These are phyloP conservation scores for Dactylorhiza incarnata DNA, from an alignment of 106 monocot species.

Conservation along the genomic window DNA sequence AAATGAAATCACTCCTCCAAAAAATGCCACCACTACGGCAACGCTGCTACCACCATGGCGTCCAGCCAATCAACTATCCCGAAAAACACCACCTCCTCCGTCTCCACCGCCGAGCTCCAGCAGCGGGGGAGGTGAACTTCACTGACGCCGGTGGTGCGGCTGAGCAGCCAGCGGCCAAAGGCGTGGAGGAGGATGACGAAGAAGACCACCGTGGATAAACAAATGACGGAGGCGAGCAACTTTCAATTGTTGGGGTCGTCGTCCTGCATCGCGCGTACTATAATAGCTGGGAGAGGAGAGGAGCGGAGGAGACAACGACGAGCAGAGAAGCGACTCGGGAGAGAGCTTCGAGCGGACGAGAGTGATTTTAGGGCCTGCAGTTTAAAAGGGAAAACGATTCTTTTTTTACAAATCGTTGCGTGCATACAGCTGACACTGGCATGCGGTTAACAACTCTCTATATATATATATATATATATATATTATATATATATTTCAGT, in stretches of 20 bases:
- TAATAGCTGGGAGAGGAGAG: neutral
- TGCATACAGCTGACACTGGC: too few relatives aligned
- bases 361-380: too few relatives aligned
- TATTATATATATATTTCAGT: too few relatives aligned
- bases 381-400: too few relatives aligned
- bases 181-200: constrained; percentile 23
- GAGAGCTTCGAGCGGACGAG: too few relatives aligned
- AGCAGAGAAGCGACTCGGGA: neutral
- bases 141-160: neutral
- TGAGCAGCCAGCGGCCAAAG: constrained; percentile 17
- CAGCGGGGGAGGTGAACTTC: neutral
- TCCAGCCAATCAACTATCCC: neutral
- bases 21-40: too few relatives aligned
- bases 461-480: too few relatives aligned
- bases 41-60: neutral
- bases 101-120: neutral
- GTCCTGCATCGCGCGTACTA: neutral
- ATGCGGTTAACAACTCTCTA: too few relatives aligned
- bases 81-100: too few relatives aligned
- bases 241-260: constrained; percentile 9
- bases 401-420: too few relatives aligned
- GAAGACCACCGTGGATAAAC: constrained; percentile 13
- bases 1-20: too few relatives aligned
- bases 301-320: neutral
- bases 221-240: constrained; percentile 7